These are phyloP conservation scores for Suillus luteus DNA, from an alignment of 768 basidiomycete genomes.

Conservation along the genomic window DNA sequence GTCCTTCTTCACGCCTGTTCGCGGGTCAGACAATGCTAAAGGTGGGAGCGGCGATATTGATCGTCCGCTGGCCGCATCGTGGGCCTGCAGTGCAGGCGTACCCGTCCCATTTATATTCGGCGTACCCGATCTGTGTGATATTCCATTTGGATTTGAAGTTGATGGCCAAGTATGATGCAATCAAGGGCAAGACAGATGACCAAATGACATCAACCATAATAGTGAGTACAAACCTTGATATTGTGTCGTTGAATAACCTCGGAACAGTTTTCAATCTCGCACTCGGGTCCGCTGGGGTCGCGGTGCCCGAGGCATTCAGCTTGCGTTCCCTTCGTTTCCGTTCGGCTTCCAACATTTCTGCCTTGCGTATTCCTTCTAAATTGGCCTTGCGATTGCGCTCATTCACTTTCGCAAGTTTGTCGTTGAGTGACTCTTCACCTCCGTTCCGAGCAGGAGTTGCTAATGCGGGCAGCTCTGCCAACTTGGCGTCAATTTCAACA, in stretches of 20 bases:
- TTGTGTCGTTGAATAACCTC: constrained; percentile 51
- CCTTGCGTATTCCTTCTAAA: constrained; percentile 73
- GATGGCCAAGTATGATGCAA: constrained; percentile 24
- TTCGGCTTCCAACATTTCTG: constrained; percentile 71
- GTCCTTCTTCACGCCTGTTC: constrained; percentile 30
- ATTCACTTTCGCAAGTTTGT: constrained; percentile 78
- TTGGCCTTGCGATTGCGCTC: constrained; percentile 89
- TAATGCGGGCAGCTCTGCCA: constrained; percentile 51
- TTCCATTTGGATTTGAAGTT: constrained; percentile 9
- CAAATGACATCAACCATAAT: constrained; percentile 5
- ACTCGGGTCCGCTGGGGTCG: constrained; percentile 58
- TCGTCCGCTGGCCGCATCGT: constrained; percentile 29
- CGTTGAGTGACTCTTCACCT: constrained; percentile 34
- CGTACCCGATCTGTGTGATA: constrained; percentile 36
- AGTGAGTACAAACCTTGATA: constrained; percentile 57
- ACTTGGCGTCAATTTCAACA: constrained; percentile 58
- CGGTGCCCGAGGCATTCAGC: constrained; percentile 43
- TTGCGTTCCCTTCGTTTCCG: constrained; percentile 71
- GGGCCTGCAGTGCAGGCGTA: constrained; percentile 41
- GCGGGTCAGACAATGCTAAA: constrained; percentile 27
- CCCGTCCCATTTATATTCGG: constrained; percentile 51
- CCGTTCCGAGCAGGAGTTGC: constrained; percentile 24
- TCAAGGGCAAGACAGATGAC: constrained; percentile 19
- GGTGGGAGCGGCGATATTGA: constrained; percentile 39
- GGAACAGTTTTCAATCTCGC: constrained; percentile 69